These are phyloP conservation scores for Globisporangium paddicum DNA, from an alignment of 352 stramenopile species.

Conservation along the genomic window DNA sequence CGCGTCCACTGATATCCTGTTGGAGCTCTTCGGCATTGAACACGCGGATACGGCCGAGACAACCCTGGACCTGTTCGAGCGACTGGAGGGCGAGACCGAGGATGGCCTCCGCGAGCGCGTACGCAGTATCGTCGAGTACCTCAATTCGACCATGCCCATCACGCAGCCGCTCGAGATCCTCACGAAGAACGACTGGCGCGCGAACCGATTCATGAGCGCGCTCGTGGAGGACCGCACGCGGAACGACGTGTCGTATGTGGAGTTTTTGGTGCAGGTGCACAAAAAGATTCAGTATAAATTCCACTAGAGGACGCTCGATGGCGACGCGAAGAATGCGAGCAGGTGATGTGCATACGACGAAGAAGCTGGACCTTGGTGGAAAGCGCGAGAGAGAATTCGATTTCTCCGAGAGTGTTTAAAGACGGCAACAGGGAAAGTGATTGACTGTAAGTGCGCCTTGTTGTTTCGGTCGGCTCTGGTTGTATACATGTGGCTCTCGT, in stretches of 20 bases:
- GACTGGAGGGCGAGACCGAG: constrained; percentile 45
- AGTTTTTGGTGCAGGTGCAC: constrained; percentile 88
- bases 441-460: background rate
- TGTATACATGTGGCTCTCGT: too few relatives aligned
- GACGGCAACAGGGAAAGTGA: background rate
- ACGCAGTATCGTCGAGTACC: constrained; percentile 67
- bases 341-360: background rate
- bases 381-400: background rate
- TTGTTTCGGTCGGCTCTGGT: too few relatives aligned
- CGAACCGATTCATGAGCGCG: constrained; percentile 79
- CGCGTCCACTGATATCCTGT: constrained; percentile 55
- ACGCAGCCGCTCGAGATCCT: constrained; percentile 81
- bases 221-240: constrained; percentile 84
- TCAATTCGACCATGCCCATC: constrained; percentile 81
- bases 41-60: constrained; percentile 74
- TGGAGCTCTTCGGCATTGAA: constrained; percentile 82
- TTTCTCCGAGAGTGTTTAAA: background rate
- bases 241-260: constrained; percentile 87
- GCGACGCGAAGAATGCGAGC: background rate
- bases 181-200: constrained; percentile 81
- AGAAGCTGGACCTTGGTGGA: background rate
- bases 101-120: constrained; percentile 58
- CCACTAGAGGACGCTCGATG: constrained; percentile 37
- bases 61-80: constrained; percentile 66
- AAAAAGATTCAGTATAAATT: constrained; percentile 92